Evolutionary conservation across 352 stramenopile species (phyloP).

Genomic region (Peronospora belbahrii): DNA sequence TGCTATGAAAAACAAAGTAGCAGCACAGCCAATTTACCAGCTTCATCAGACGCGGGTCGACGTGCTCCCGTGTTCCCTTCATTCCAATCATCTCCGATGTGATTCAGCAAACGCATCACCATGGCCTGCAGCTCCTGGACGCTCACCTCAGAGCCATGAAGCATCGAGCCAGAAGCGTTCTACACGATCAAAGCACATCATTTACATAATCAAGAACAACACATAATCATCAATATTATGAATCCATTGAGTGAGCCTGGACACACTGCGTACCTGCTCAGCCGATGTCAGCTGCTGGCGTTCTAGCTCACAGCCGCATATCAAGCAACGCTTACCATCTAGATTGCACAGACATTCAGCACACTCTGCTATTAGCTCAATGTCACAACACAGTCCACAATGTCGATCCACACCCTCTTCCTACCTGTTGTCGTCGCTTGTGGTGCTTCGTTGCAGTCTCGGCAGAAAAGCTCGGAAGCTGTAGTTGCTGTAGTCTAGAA

Average conservation of each 20-base stretch:
- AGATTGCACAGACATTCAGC: not conserved
- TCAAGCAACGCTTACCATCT: slow-evolving; percentile 60
- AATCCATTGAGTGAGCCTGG: not conserved
- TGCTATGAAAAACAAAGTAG: not conserved
- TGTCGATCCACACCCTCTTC: not conserved
- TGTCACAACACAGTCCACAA: not conserved
- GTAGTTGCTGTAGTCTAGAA: not conserved
- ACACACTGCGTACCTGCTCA: slow-evolving; percentile 3
- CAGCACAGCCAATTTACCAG: slow-evolving; percentile 20
- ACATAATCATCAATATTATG: not conserved
- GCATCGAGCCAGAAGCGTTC: not conserved
- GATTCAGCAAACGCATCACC: slow-evolving; percentile 32
- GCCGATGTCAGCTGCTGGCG: slow-evolving; percentile 2
- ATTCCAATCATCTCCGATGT: slow-evolving; percentile 28
- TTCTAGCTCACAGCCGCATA: slow-evolving; percentile 56
- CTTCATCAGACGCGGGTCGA: slow-evolving; percentile 43
- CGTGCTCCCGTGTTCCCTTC: slow-evolving; percentile 21
- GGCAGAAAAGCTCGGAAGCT: slow-evolving; percentile 37
- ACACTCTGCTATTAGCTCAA: not conserved
- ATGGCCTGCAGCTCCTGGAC: slow-evolving; percentile 39
- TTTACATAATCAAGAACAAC: not conserved
- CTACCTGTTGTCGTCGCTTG: slow-evolving; percentile 43
- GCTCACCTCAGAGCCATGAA: slow-evolving; percentile 8
- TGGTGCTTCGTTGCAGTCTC: slow-evolving; percentile 54
- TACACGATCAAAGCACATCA: slow-evolving; percentile 1